phyloP scores from a whole-genome alignment of 371 early-diverging fungal genomes.

The Paraphysoderma sedebokerense region DNA sequence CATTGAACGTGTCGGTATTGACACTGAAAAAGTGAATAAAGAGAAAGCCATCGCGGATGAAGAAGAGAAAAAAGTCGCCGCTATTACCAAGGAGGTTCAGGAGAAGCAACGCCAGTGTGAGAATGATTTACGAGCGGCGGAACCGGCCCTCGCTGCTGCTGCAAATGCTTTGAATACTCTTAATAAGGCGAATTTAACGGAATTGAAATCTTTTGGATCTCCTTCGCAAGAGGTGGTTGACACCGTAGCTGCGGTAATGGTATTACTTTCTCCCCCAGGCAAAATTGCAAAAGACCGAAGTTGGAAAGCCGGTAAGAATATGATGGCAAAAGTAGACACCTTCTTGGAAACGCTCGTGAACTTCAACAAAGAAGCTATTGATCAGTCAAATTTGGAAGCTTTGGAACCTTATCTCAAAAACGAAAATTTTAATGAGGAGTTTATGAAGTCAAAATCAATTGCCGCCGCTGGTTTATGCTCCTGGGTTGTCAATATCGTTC shows the following conservation, averaged over 20 bases:
- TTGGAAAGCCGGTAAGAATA: conserved; percentile 41
- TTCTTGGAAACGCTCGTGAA: conserved; percentile 34
- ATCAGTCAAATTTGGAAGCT: conserved; percentile 31
- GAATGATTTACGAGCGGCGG: conserved; percentile 34
- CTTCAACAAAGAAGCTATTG: conserved; percentile 41
- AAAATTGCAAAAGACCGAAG: conserved; percentile 41
- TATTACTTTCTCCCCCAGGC: conserved; percentile 33
- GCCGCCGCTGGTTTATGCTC: conserved; percentile 42
- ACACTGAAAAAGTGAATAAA: conserved; percentile 44
- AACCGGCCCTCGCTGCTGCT: conserved; percentile 40
- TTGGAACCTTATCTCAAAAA: conserved; percentile 32
- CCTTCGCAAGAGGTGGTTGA: conserved; percentile 36
- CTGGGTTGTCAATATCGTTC: conserved; percentile 41
- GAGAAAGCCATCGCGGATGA: conserved; percentile 45
- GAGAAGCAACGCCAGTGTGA: conserved; percentile 31
- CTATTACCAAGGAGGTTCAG: conserved; percentile 33
- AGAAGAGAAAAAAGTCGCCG: conserved; percentile 37
- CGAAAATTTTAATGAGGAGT: conserved; percentile 40
- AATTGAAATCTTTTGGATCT: conserved; percentile 41
- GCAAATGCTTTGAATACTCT: conserved; percentile 32
- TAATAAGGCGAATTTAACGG: conserved; percentile 47
- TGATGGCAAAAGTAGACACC: conserved; percentile 48
- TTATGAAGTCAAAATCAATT: conserved; percentile 32
- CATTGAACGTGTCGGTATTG: conserved; percentile 35
- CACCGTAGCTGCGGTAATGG: conserved; percentile 36